These are phyloP conservation scores for Raddia guianensis DNA, from an alignment of 176 grass and related monocot species.

Conservation along the genomic window DNA sequence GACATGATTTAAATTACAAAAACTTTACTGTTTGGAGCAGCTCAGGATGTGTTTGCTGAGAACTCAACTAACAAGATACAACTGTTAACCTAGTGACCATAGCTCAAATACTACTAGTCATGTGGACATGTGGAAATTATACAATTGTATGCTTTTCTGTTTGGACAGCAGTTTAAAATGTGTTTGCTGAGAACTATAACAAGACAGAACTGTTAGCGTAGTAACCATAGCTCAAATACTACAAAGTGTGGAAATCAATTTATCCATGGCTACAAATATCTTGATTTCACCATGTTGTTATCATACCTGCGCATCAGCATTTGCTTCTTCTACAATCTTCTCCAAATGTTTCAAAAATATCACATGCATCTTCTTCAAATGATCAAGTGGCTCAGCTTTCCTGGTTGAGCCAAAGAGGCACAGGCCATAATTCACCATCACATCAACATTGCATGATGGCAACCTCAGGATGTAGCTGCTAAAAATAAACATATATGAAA, in stretches of 20 bases:
- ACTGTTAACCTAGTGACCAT: not conserved
- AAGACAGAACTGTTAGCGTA: slow-evolving; percentile 7
- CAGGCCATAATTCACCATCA: slow-evolving; percentile 15
- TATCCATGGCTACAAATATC: slow-evolving; percentile 3
- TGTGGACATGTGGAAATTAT: not conserved
- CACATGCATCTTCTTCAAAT: slow-evolving; percentile 69
- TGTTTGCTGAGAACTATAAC: not conserved
- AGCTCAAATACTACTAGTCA: not conserved
- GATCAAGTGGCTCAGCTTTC: slow-evolving; percentile 72
- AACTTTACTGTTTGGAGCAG: slow-evolving; percentile 14
- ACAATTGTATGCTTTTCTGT: slow-evolving; percentile 9
- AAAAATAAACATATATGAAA: not conserved
- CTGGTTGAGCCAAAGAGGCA: slow-evolving; percentile 50
- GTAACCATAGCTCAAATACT: slow-evolving; percentile 1
- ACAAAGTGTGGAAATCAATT: slow-evolving; percentile 16
- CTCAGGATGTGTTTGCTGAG: not conserved
- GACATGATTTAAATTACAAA: not conserved
- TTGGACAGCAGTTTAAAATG: not conserved
- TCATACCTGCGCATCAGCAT: slow-evolving; percentile 60
- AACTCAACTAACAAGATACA: slow-evolving; percentile 10
- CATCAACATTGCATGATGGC: slow-evolving; percentile 4
- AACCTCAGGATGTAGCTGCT: slow-evolving; percentile 20
- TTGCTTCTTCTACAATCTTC: slow-evolving; percentile 46
- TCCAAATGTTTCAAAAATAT: slow-evolving; percentile 53
- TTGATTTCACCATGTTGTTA: slow-evolving; percentile 1